These are phyloP conservation scores for Coccomyxa subellipsoidea DNA, from an alignment of 163 green algal genomes.

Conservation along the genomic window DNA sequence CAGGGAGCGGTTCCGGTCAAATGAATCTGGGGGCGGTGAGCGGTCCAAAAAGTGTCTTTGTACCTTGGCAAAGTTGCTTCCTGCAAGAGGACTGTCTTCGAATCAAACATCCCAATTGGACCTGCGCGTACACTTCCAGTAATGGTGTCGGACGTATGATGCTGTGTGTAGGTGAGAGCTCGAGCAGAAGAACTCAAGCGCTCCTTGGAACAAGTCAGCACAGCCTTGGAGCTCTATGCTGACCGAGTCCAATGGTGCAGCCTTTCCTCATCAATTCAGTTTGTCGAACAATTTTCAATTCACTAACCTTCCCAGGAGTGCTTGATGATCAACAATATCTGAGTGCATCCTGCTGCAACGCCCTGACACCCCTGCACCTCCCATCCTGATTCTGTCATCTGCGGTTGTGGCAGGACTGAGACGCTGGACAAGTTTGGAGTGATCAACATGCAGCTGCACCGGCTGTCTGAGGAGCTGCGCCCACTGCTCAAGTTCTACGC, in stretches of 20 bases:
- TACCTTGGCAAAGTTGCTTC: not conserved
- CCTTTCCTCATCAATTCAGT: too few species aligned
- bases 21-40: conserved; percentile 36
- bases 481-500: conserved; percentile 42
- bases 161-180: conserved; percentile 28
- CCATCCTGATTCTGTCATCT: too few species aligned
- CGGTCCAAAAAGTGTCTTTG: not conserved
- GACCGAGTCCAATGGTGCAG: conserved; percentile 36
- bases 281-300: too few species aligned
- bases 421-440: conserved; percentile 41
- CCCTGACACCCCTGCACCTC: too few species aligned
- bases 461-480: conserved; percentile 40
- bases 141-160: too few species aligned
- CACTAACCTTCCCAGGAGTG: too few species aligned
- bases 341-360: too few species aligned
- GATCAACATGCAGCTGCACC: conserved; percentile 45
- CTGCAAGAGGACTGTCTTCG: not conserved
- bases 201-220: conserved; percentile 34
- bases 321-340: too few species aligned
- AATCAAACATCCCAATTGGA: not conserved
- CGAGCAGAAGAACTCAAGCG: conserved; percentile 40
- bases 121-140: too few species aligned
- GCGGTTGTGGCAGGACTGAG: conserved; percentile 8
- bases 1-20: conserved; percentile 16
- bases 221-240: conserved; percentile 27